Evolutionary conservation across 2,329 filamentous ascomycete genomes (phyloP), one percentile per base, ranked within the genome.

Genomic region (Beauveria caledonica): DNA sequence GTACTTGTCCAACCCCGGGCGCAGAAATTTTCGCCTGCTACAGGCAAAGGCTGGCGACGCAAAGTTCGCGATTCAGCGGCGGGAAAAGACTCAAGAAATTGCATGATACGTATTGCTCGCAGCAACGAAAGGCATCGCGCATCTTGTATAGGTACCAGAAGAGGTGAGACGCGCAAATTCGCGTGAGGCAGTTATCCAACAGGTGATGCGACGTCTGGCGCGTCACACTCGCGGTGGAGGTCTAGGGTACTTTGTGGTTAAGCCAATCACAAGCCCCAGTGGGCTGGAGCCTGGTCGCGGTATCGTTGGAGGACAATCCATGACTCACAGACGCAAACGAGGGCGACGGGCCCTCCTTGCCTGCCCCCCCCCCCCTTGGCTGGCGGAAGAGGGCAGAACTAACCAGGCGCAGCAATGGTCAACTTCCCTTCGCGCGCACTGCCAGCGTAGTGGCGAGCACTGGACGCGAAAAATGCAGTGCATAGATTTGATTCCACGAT

Each of bases 21-120:
- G 66, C 68, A 65, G 63, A 66, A 69, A 68, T 68, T 72, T 72
- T 70, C 63, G 67, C 64, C 62, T 65, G 63, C 62, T 11, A 23
- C 29, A 21, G 25, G 23, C 10, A 25, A n/a, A 8, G 39, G 19
- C 23, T 6, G 15, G 13, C 11, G 17, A 5, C 9, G n/a, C 27
- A 23, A 2, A 10, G 11, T 52, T 52, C 27, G 21, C 23, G 46
- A 9, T 42, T 4, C 25, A 5, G 5, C n/a, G 19, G 21, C 29
- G 13, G 21, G 19, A 59, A 19, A 39, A 40, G 11, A 9, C n/a
- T 5, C 17, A 13, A 45, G 6, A 49, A 50, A 39, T 8, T 2
- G 2, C 6, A 19, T 3, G 1, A 23, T 44, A 25, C 25, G 62
- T 66, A 61, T 19, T 17, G 7, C 21, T 46, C 42, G n/a, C 13